Evolutionary conservation across 768 basidiomycete species (phyloP).

Genomic region (Thelephora aurantiotincta): DNA sequence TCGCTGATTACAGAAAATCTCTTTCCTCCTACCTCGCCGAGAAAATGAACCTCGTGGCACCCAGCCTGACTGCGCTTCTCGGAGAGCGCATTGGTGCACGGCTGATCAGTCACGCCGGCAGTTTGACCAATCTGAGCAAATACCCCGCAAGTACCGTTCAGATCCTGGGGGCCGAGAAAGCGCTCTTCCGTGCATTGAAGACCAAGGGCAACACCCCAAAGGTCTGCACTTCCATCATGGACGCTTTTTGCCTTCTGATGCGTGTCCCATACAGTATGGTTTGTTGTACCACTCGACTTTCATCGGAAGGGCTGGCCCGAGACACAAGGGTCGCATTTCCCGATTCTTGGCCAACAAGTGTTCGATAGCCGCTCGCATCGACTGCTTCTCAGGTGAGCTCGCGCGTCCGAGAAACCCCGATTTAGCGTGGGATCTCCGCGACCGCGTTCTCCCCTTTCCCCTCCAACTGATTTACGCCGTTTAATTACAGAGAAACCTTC

Average conservation of each 20-base stretch:
- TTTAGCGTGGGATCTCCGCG: background rate
- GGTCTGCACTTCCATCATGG: conserved; percentile 25
- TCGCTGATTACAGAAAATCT: conserved; percentile 88
- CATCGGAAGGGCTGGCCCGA: conserved; percentile 88
- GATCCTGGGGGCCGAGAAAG: conserved; percentile 96
- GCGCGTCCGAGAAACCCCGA: background rate
- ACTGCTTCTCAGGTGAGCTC: conserved; percentile 73
- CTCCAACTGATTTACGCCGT: background rate
- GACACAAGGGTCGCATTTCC: conserved; percentile 94
- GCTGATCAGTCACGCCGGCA: conserved; percentile 91
- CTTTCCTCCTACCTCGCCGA: conserved; percentile 78
- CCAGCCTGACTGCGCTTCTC: conserved; percentile 79
- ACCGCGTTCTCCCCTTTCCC: background rate
- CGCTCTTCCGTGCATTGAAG: conserved; percentile 92
- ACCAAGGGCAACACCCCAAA: conserved; percentile 99
- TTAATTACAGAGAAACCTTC: conserved; percentile 61
- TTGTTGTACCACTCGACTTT: conserved; percentile 95
- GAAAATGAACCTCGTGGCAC: conserved; percentile 97
- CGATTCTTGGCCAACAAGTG: conserved; percentile 99
- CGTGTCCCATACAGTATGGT: conserved; percentile 54
- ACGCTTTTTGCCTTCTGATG: background rate
- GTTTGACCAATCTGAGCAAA: conserved; percentile 92
- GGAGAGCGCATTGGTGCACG: conserved; percentile 89
- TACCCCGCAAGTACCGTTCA: conserved; percentile 98
- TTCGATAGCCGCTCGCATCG: conserved; percentile 92